Conservation (phyloP, 1,139 yeast species). For the Sporopachydermia cereana region DNA sequence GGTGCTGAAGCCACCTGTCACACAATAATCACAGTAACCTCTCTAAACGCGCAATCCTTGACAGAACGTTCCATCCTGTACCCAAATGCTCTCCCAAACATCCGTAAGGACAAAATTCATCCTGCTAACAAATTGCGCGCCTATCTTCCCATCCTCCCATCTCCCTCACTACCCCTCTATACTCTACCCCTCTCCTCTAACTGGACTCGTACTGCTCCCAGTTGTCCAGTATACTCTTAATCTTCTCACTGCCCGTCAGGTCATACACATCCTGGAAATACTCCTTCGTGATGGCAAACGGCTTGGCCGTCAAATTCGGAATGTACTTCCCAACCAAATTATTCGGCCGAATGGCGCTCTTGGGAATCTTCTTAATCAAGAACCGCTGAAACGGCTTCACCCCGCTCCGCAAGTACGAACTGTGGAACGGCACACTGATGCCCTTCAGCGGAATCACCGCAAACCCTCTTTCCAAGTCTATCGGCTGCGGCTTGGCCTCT, state of each 20-base stretch:
- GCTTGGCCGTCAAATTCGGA: conserved; percentile 97
- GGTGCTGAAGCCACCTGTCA: too few species aligned
- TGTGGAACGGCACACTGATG: conserved; percentile 98
- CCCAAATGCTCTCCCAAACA: conserved; percentile 6
- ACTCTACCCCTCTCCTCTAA: conserved; percentile 10
- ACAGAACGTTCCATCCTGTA: too few species aligned
- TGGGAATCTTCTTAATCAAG: conserved; percentile 90
- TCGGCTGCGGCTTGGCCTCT: conserved; percentile 84
- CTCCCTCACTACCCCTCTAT: neutral
- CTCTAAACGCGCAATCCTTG: too few species aligned
- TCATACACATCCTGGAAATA: conserved; percentile 93
- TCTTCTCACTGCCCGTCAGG: conserved; percentile 83
- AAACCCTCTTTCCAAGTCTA: conserved; percentile 93
- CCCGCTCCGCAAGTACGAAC: conserved; percentile 93
- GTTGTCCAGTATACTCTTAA: conserved; percentile 80
- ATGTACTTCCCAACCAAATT: conserved; percentile 89
- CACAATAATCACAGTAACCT: too few species aligned
- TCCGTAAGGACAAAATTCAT: neutral
- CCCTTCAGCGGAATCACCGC: conserved; percentile 98
- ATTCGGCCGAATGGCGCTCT: conserved; percentile 89
- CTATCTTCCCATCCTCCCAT: neutral
- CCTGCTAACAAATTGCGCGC: conserved; percentile 22
- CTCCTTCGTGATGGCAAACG: conserved; percentile 90
- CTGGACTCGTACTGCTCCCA: conserved; percentile 74
- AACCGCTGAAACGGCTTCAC: conserved; percentile 98